Evolutionary conservation across 352 stramenopile genomes (phyloP), one percentile per base, ranked within the genome.

Genomic region (Blastocystis sp.): DNA sequence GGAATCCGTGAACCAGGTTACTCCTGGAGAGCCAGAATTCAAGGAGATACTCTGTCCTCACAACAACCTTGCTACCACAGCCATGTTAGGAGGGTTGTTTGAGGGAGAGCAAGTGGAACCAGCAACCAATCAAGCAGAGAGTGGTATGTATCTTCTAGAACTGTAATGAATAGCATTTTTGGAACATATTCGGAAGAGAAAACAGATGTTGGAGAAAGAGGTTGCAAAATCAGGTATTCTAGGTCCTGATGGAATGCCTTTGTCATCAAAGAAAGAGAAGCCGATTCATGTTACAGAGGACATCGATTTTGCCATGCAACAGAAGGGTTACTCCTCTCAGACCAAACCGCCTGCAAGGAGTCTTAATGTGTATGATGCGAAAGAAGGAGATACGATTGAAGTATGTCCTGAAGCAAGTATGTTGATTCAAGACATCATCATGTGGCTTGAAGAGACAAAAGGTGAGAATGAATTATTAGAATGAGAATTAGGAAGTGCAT

Each of bases 381-480:
- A 93, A 61, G 78, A 94, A 32, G 93, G 93, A 46, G 92, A 95
- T 88, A 90, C 89, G 46, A 94, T 96, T 52, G 94, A 96, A 89
- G 93, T 96, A 69, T 96, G 92, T 73, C 93, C 93, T 21, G 89
- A 93, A 80, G 91, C 92, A 29, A 93, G 95, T 52, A 92, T 92
- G 43, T 88, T 96, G 32, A 91, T 93, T 52, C 92, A 96, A 73
- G 93, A 96, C 86, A 91, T 97, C 57, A 90, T 93, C n/a, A 92
- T 92, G 88, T 93, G 93, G 43, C 90, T 97, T 24, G 90, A 91
- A 5, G 88, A 93, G 66, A 90, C 91, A 21, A 93, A 93, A 19
- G 94, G 67, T 61, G 24, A 42, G 21, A 27, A 24, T n/a, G 16
- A 24, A 0, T 9, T 35, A 5, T 11, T 27, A 19, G 11, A 46